Base-by-base conservation (phyloP, 345 rosid genomes). In the Boechera divaricarpa region DNA sequence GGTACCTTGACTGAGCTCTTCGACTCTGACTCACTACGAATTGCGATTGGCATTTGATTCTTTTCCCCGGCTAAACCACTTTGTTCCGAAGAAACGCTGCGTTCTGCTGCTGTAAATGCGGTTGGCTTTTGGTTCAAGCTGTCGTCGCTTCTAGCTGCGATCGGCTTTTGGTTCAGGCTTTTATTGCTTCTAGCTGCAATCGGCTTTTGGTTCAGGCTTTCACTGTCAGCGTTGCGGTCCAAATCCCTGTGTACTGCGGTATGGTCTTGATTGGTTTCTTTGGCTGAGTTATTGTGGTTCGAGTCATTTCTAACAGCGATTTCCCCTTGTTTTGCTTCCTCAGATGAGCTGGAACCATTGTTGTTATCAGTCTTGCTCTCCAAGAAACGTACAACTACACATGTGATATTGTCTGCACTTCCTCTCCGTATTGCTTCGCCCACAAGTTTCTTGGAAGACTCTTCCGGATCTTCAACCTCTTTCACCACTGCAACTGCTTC, bases 331-430 rank as follows among this genome's bases (percentile, higher is more conserved):
- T 59, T 67, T 2, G 68, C 31, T 65, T 65, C 56, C 28, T 66
- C 9, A 0, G 74, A 41, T 42, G 78, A 73, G 52, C 70, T 67
- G 8, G 68, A 65, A 15, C 48, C 28, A 16, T 55, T 48, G 15
- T 13, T 44, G 38, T 73, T 42, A 65, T 18, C 51, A 32, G 26
- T 60, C 63, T 79, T 79, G 65, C 74, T 60, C 45, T 79, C 82
- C 58, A 79, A 48, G 53, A 93, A 96, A 65, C 95, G 96, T 45
- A 96, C 97, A 0, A 96, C 95, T 0, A 96, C 93, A 63, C 96
- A 91, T 28, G 99, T 92, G 41, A 96, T 96, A 52, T 96, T 96
- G 68, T 96, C 99, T 5, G 98, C 98, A 57, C 99, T 96, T 64
- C 97, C 98, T 80, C 97, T 86, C 79, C 79, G 83, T 77, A 81